Evolutionary conservation across 2,329 filamentous ascomycete species (phyloP), one percentile per base, ranked within the genome.

Genomic region (Ascochyta koolunga): DNA sequence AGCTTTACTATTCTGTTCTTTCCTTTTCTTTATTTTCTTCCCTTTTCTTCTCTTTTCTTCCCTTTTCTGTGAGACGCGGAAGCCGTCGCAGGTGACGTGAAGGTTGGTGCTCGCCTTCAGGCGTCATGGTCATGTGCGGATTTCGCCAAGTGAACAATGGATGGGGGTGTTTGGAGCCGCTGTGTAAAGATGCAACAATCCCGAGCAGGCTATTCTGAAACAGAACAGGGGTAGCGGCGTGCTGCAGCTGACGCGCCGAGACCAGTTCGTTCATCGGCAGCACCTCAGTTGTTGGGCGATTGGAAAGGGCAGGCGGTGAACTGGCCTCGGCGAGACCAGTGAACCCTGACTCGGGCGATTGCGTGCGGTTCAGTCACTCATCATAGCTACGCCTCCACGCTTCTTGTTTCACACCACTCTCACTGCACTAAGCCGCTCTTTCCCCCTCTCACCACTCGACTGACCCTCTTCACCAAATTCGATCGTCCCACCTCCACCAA

Each of bases 281-380:
- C 37, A 40, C 29, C 18, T 42, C 50, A 44, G 40, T 41, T 50
- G 45, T 54, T 50, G 51, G 51, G 39, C 27, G 36, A 19, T 37
- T 43, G 31, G 2, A 33, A 33, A 46, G 56, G 54, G 56, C 50
- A 48, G 58, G 56, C 60, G 58, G 58, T 16, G 31, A 33, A 60
- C 27, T 29, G 52, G 37, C 31, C 58, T 37, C 35, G 47, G 56
- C 51, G 29, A 46, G 59, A 42, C 59, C 53, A 50, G 46, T 46
- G 50, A 45, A 55, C 45, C 56, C 58, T 64, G 48, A 49, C 47
- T 56, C 55, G 60, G 60, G 61, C 63, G 58, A 64, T 53, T 52
- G 61, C 50, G 51, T 24, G 22, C 56, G 27, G 27, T 58, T 59
- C 55, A 54, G 58, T 62, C 60, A 62, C 59, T 50, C 55, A 36